A percentile compares a stretch with the other conserved stretches of the same genome.
phyloP scores from a whole-genome alignment of 2,329 filamentous ascomycete species.

The Apiospora koreana region DNA sequence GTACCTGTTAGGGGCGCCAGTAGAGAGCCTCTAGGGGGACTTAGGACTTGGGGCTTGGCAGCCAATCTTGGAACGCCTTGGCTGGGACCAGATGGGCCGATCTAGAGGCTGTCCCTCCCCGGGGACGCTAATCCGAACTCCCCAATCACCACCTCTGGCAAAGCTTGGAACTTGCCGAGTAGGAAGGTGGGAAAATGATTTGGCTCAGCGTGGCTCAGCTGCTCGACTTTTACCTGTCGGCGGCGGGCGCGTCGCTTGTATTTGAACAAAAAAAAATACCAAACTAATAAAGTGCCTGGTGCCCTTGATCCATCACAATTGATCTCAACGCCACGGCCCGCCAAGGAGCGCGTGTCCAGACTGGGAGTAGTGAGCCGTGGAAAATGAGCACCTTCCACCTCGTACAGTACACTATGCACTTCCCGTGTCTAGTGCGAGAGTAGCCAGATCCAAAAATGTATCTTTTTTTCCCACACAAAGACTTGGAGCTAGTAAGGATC shows the following conservation, averaged over 20 bases:
- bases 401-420: too few relatives aligned
- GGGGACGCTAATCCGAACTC: neutral
- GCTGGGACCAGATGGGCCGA: conserved; percentile 5
- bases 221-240: too few relatives aligned
- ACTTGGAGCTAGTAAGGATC: neutral
- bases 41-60: neutral
- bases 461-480: neutral
- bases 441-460: neutral
- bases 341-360: conserved; percentile 4
- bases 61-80: conserved; percentile 5
- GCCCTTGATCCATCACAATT: neutral
- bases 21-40: neutral
- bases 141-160: neutral
- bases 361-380: neutral
- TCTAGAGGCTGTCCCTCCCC: neutral
- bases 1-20: neutral
- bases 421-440: too few relatives aligned
- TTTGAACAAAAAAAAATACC: too few relatives aligned
- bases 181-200: neutral
- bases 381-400: too few relatives aligned
- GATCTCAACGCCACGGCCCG: neutral
- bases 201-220: too few relatives aligned
- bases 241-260: too few relatives aligned
- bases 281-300: too few relatives aligned
- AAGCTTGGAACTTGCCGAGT: neutral